phyloP scores from a whole-genome alignment of 257 asterid species.

The Salvia splendens region DNA sequence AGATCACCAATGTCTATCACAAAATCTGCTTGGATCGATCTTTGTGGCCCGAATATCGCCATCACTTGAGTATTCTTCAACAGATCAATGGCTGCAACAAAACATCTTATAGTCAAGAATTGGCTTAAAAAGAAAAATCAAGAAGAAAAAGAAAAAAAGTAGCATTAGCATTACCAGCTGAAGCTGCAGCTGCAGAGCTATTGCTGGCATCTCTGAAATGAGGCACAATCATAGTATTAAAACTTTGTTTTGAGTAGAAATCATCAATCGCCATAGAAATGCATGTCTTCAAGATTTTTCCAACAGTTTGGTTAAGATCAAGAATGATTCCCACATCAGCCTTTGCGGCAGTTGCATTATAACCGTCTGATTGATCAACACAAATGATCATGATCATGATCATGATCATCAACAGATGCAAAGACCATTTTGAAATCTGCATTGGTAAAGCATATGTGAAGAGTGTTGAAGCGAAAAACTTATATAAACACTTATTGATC shows the following conservation, averaged over 20 bases:
- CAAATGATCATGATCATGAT: neutral
- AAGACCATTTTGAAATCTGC: neutral
- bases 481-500: no score
- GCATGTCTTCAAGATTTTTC: neutral
- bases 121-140: neutral
- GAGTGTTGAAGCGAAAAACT: no score
- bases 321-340: slow-evolving; percentile 20
- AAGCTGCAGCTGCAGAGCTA: slow-evolving; percentile 7
- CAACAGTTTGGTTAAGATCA: slow-evolving; percentile 2
- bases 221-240: neutral
- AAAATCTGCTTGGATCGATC: slow-evolving; percentile 33
- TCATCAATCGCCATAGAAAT: slow-evolving; percentile 7
- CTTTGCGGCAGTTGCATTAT: neutral
- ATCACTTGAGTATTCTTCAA: slow-evolving; percentile 41
- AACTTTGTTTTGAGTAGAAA: slow-evolving; percentile 1
- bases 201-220: neutral
- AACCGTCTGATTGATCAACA: neutral
- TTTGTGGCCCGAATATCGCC: slow-evolving; percentile 46
- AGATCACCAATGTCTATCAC: slow-evolving; percentile 33
- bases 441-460: neutral
- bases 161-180: neutral
- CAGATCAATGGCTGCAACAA: slow-evolving; percentile 43
- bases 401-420: neutral
- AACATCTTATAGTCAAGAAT: neutral
- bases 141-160: neutral